Evolutionary conservation across 768 basidiomycete species (phyloP), one percentile per base, ranked within the genome.

Genomic region (Daedaleopsis nitida): DNA sequence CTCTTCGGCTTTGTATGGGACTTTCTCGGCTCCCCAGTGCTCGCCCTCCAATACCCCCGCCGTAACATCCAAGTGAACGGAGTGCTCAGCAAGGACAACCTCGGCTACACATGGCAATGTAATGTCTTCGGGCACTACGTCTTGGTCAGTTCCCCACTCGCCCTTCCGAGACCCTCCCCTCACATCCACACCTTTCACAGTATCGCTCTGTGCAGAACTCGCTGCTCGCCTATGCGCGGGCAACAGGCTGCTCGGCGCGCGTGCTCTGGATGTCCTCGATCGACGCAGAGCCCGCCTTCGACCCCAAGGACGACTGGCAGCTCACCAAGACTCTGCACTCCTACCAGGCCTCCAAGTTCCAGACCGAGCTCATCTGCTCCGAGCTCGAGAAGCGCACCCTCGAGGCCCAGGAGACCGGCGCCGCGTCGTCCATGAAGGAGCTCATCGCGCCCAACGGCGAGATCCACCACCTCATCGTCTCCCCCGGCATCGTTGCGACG

Each of bases 21-120:
- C 65, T 57, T 88, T n/a, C 34, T 80, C 12, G 71, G 68, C 0
- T 68, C 78, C 42, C 81, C 81, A 17, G 67, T 87, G 51, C 66
- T 64, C 14, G 77, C 81, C 5, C 70, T 89, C 47, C 85, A 86
- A 6, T 58, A 74, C 4, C 91, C 90, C 1, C 65, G 55, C 14
- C 92, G 72, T 72, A 82, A 87, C 68, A 59, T 77, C 5, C 91
- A 94, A 70, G 72, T 78, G 32, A 68, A 60, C 12, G 91, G 89
- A 9, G 81, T 86, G 63, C 65, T 80, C 52, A 90, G 84, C 63
- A 73, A 75, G 5, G 91, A 95, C 64, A 86, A 87, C 6, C 74
- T 93, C 0, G 93, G 93, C 3, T 88, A 82, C 81, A 83, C 87
- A 8, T 95, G 92, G 91, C 91, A 94, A 69, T 89, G 85, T 60